phyloP scores from a whole-genome alignment of 805 yeast species.

The Schwanniomyces yamadae region DNA sequence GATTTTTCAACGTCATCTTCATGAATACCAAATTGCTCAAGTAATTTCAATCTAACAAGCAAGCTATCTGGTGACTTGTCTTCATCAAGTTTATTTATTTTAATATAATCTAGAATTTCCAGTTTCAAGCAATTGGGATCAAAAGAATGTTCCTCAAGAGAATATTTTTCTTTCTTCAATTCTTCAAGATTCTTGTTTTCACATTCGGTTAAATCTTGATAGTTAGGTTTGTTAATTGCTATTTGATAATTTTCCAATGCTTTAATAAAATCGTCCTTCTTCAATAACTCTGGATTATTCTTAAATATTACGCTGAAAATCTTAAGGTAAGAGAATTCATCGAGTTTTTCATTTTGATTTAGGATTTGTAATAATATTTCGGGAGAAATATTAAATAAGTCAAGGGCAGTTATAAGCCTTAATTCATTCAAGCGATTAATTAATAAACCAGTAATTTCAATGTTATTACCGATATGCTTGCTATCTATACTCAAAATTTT shows the following conservation, averaged over 20 bases:
- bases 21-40: slow-evolving; percentile 34
- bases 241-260: too few species aligned
- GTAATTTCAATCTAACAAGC: slow-evolving; percentile 28
- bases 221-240: neutral
- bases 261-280: neutral
- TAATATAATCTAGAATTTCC: slow-evolving; percentile 19
- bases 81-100: slow-evolving; percentile 20
- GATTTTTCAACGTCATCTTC: slow-evolving; percentile 27
- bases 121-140: neutral
- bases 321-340: slow-evolving; percentile 8
- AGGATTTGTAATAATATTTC: neutral
- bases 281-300: slow-evolving; percentile 8
- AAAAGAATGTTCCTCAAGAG: neutral
- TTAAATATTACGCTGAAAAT: slow-evolving; percentile 13
- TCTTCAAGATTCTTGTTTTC: slow-evolving; percentile 1
- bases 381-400: neutral
- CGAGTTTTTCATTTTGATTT: neutral
- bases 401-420: slow-evolving; percentile 4
- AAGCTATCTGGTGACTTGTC: slow-evolving; percentile 28
- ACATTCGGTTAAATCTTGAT: slow-evolving; percentile 3
- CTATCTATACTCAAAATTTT: slow-evolving; percentile 7
- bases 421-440: slow-evolving; percentile 7
- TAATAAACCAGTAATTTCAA: slow-evolving; percentile 2
- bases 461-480: neutral
- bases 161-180: neutral